These are phyloP conservation scores for Cardamine chenopodiifolia DNA, from an alignment of 345 rosid genomes.

Conservation along the genomic window DNA sequence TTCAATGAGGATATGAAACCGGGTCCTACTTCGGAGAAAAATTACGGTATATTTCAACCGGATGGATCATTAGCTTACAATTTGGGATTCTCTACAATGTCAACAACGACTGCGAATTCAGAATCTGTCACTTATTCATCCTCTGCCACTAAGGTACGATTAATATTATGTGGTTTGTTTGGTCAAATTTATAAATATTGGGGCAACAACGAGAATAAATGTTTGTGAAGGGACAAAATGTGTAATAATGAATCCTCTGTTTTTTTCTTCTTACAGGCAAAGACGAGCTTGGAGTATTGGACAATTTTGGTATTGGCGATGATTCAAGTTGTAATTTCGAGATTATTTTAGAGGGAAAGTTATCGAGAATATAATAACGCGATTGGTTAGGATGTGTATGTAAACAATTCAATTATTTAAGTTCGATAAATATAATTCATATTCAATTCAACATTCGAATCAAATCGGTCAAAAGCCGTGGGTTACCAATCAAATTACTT, in stretches of 20 bases:
- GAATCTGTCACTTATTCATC: slow-evolving; percentile 63
- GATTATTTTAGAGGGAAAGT: slow-evolving; percentile 46
- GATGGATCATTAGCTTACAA: slow-evolving; percentile 85
- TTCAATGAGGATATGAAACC: slow-evolving; percentile 94
- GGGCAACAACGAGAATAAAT: not conserved
- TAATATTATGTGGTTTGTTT: not conserved
- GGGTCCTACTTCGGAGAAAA: slow-evolving; percentile 87
- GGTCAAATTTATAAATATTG: not conserved
- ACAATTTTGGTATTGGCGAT: slow-evolving; percentile 71
- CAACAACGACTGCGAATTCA: slow-evolving; percentile 52
- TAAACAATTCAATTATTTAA: slow-evolving; percentile 23
- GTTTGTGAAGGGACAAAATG: not conserved
- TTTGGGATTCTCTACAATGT: slow-evolving; percentile 69
- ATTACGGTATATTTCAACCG: slow-evolving; percentile 88
- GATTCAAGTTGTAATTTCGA: slow-evolving; percentile 55
- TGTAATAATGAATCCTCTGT: slow-evolving; percentile 18
- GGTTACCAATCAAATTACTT: not conserved
- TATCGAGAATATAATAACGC: slow-evolving; percentile 20
- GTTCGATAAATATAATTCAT: slow-evolving; percentile 16
- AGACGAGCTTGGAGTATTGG: slow-evolving; percentile 69
- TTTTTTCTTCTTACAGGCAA: slow-evolving; percentile 52
- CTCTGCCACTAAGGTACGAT: slow-evolving; percentile 70
- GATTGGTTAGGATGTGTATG: slow-evolving; percentile 37
- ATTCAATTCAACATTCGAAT: slow-evolving; percentile 14
- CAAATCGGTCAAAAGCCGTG: not conserved